Conservation (phyloP, 2,329 filamentous ascomycete genomes). For the Talaromyces sp. region DNA sequence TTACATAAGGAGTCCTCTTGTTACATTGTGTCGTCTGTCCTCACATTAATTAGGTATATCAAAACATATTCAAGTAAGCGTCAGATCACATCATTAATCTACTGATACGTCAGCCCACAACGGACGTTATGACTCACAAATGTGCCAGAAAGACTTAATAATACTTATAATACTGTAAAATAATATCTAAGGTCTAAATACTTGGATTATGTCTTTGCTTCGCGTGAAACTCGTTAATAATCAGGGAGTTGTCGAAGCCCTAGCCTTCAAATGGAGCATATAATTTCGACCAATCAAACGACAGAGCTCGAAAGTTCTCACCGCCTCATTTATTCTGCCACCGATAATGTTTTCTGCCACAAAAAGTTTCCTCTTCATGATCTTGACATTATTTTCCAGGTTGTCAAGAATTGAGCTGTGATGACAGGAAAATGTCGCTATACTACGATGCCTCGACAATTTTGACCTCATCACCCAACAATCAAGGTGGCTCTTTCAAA, state of each 20-base stretch:
- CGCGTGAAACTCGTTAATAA: no score
- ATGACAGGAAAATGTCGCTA: conserved; percentile 67
- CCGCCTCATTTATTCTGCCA: neutral
- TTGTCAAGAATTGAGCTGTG: neutral
- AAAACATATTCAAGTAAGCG: no score
- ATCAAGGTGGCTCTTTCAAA: conserved; percentile 73
- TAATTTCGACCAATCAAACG: neutral
- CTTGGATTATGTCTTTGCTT: neutral
- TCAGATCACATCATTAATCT: no score
- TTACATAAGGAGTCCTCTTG: no score
- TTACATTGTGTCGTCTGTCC: no score
- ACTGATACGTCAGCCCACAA: no score
- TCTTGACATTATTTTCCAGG: neutral
- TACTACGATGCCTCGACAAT: conserved; percentile 87
- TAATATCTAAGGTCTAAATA: neutral
- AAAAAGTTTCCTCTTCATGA: neutral
- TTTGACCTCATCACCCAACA: conserved; percentile 59
- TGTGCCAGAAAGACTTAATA: no score
- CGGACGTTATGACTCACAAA: no score
- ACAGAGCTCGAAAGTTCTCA: neutral
- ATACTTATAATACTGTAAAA: neutral
- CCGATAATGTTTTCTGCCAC: neutral
- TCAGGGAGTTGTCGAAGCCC: neutral
- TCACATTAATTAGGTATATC: no score
- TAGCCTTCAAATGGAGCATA: neutral